These are phyloP conservation scores for Orbilia blumenaviensis DNA, from an alignment of 2,329 filamentous ascomycete genomes.

Conservation along the genomic window DNA sequence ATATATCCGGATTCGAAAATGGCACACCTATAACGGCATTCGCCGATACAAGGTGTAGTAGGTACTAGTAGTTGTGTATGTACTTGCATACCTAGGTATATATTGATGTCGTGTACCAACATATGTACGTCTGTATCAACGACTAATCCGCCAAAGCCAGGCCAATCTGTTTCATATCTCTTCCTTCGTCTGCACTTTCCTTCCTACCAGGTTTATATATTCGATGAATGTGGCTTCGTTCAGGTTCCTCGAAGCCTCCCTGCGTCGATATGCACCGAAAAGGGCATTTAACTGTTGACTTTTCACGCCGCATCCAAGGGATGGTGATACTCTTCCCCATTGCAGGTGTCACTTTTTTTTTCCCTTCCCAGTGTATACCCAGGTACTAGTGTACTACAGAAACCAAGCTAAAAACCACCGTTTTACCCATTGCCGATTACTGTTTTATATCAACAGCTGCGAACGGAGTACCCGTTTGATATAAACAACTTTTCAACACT, in stretches of 20 bases:
- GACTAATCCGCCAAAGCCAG: slow-evolving; percentile 3
- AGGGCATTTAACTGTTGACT: background rate
- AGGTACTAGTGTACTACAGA: no score
- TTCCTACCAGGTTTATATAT: background rate
- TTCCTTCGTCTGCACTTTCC: background rate
- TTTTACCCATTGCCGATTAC: background rate
- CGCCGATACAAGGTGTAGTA: no score
- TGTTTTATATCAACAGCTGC: background rate
- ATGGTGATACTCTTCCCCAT: slow-evolving; percentile 14
- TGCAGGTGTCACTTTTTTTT: background rate
- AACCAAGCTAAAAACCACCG: background rate
- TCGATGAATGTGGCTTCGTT: background rate
- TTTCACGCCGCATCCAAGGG: background rate
- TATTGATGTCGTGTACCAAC: no score
- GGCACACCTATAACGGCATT: no score
- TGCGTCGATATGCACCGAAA: slow-evolving; percentile 3
- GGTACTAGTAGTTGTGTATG: background rate
- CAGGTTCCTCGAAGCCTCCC: background rate
- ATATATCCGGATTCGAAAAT: no score
- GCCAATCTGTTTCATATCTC: background rate
- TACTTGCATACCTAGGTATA: no score
- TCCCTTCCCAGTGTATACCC: background rate
- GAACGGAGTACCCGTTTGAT: background rate
- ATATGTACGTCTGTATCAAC: background rate
- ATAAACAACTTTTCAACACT: no score